Evolutionary conservation across 2,329 filamentous ascomycete species (phyloP).

Genomic region (Blastomyces emzantsi): DNA sequence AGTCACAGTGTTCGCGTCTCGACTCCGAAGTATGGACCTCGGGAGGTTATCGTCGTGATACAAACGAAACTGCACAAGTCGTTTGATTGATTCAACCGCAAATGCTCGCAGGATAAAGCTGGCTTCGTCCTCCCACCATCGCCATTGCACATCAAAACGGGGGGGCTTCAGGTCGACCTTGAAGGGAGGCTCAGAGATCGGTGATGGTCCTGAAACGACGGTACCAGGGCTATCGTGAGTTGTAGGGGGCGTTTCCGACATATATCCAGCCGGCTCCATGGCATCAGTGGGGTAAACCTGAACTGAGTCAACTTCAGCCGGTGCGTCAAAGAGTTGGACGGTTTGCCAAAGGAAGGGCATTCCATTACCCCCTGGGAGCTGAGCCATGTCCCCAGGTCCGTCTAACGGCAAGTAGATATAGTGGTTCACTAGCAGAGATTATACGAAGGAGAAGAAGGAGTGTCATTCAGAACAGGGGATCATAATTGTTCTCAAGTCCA

Average conservation of each 20-base stretch:
- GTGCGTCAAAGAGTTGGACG: neutral
- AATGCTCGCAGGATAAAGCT: slow-evolving; percentile 32
- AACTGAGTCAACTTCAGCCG: neutral
- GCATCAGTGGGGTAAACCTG: neutral
- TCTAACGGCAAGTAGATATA: neutral
- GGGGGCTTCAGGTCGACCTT: slow-evolving; percentile 18
- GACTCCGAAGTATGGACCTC: slow-evolving; percentile 27
- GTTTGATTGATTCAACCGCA: slow-evolving; percentile 29
- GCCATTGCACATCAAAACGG: slow-evolving; percentile 26
- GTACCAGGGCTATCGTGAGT: neutral
- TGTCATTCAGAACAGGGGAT: neutral
- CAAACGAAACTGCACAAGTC: slow-evolving; percentile 31
- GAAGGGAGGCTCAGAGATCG: neutral
- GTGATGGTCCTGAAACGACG: neutral
- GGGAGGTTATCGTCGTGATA: slow-evolving; percentile 30
- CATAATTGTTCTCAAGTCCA: neutral
- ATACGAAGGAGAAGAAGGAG: neutral
- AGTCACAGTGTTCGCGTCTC: slow-evolving; percentile 28
- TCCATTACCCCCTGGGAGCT: neutral
- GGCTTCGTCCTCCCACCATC: slow-evolving; percentile 37
- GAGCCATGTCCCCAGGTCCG: neutral
- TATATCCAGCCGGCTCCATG: neutral
- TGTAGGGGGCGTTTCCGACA: neutral
- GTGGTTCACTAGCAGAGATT: neutral
- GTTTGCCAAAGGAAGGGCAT: slow-evolving; percentile 2